Percentiles rank a stretch among this genome's conserved stretches.
phyloP scores from a whole-genome alignment of 768 basidiomycete genomes.

The Obba rivulosa region DNA sequence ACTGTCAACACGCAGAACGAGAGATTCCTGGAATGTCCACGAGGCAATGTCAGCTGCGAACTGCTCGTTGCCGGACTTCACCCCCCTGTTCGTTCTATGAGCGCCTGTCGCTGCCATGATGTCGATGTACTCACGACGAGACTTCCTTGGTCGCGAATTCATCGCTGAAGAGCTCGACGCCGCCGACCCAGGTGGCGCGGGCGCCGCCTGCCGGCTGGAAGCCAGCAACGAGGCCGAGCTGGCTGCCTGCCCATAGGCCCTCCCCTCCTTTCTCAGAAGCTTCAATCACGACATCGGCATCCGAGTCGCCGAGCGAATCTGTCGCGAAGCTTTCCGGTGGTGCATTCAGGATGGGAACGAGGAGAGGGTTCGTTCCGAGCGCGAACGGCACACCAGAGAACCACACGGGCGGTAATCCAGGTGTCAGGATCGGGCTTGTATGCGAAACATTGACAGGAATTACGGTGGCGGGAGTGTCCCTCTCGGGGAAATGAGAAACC shows the following conservation, averaged over 20 bases:
- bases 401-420: constrained; percentile 57
- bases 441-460: constrained; percentile 57
- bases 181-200: constrained; percentile 77
- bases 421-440: constrained; percentile 39
- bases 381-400: constrained; percentile 70
- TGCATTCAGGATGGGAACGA: constrained; percentile 78
- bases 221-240: constrained; percentile 74
- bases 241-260: constrained; percentile 77
- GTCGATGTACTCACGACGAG: constrained; percentile 38
- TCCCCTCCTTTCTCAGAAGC: constrained; percentile 72
- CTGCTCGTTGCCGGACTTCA: constrained; percentile 66
- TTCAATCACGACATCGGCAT: constrained; percentile 60
- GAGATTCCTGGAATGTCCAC: constrained; percentile 89
- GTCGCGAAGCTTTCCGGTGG: constrained; percentile 72
- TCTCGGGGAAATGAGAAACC: constrained; percentile 80
- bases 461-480: constrained; percentile 55
- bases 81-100: constrained; percentile 35
- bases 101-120: neutral
- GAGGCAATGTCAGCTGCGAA: constrained; percentile 71
- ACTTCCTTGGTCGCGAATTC: constrained; percentile 62
- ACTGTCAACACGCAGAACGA: constrained; percentile 72
- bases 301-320: constrained; percentile 52
- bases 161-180: constrained; percentile 76
- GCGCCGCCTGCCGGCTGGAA: constrained; percentile 82
- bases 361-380: constrained; percentile 66